A percentile compares a stretch with the other conserved stretches of the same genome.
These are phyloP conservation scores for Heterobasidion occidentale DNA, from an alignment of 1,284 basidiomycete genomes.

Conservation along the genomic window DNA sequence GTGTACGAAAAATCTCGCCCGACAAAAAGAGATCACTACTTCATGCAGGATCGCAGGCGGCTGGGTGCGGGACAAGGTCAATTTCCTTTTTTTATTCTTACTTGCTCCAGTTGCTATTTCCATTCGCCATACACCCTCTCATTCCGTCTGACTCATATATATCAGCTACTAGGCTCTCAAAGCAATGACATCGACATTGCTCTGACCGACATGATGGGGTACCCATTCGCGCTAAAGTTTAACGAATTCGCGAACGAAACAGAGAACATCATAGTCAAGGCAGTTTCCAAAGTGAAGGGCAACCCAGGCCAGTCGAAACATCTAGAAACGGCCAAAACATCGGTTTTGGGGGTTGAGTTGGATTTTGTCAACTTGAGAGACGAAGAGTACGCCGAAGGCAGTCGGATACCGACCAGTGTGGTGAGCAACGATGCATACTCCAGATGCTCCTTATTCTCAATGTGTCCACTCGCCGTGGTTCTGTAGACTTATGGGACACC, in stretches of 20 bases:
- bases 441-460: background rate
- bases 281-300: constrained; percentile 77
- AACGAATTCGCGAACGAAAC: constrained; percentile 54
- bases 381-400: constrained; percentile 85
- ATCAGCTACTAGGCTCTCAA: constrained; percentile 73
- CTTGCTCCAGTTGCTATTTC: background rate
- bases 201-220: constrained; percentile 83
- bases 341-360: constrained; percentile 76
- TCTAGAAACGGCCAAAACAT: constrained; percentile 92
- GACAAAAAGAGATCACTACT: constrained; percentile 45
- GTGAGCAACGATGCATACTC: constrained; percentile 35
- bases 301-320: constrained; percentile 99
- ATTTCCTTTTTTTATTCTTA: constrained; percentile 13
- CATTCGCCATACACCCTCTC: background rate
- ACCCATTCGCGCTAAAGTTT: constrained; percentile 82
- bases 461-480: background rate
- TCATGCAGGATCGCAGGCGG: constrained; percentile 88
- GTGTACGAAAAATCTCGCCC: constrained; percentile 47
- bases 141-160: constrained; percentile 6
- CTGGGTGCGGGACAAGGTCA: constrained; percentile 96
- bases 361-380: constrained; percentile 94
- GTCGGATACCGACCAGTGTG: constrained; percentile 84
- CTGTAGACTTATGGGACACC: constrained; percentile 87
- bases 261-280: constrained; percentile 51
- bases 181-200: constrained; percentile 96